Evolutionary conservation across 257 asterid species (phyloP).

Genomic region (Galeopsis tetrahit): DNA sequence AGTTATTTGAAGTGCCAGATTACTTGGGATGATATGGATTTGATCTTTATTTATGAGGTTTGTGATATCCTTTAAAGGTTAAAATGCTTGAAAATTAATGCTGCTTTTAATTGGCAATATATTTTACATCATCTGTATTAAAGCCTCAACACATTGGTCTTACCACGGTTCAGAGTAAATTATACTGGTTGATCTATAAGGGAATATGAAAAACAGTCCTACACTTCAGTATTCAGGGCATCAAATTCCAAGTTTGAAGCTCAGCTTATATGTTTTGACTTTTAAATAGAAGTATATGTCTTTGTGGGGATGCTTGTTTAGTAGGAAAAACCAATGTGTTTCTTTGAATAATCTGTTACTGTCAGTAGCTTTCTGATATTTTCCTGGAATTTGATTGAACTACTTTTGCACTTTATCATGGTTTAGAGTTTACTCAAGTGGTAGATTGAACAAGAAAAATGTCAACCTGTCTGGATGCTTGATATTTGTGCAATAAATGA

Average conservation of each 20-base stretch:
- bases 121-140: constrained; percentile 22
- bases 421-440: constrained; percentile 5
- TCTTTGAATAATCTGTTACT: background rate
- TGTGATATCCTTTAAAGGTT: background rate
- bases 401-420: background rate
- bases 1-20: constrained; percentile 25
- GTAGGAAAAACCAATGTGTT: background rate
- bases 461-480: background rate
- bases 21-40: constrained; percentile 14
- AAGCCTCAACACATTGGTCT: constrained; percentile 20
- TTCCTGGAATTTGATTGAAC: constrained; percentile 3
- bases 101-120: constrained; percentile 18
- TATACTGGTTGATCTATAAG: constrained; percentile 18
- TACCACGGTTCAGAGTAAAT: constrained; percentile 18
- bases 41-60: constrained; percentile 7
- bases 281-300: constrained; percentile 14
- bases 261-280: constrained; percentile 1
- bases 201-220: background rate
- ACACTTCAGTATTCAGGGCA: constrained; percentile 11
- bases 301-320: background rate
- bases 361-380: background rate
- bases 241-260: background rate
- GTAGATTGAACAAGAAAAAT: constrained; percentile 10
- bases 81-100: constrained; percentile 8
- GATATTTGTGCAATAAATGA: constrained; percentile 5